Conservation (phyloP, 2,329 filamentous ascomycete species). For the Botryotinia convoluta region DNA sequence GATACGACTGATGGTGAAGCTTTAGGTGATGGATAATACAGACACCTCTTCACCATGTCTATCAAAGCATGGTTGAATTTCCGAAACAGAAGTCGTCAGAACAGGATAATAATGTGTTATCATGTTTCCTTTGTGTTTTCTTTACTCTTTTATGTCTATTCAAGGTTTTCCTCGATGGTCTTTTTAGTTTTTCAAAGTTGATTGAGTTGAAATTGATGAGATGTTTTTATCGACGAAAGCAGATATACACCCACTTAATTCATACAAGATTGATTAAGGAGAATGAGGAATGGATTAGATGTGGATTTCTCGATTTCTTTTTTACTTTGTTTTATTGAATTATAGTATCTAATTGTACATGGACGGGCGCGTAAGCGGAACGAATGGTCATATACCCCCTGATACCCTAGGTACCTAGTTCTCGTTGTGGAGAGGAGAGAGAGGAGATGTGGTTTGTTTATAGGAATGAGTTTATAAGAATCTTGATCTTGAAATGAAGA, state of each 20-base stretch:
- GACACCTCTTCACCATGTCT: not conserved
- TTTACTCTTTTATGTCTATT: slow-evolving; percentile 10
- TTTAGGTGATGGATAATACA: not conserved
- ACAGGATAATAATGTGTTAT: slow-evolving; percentile 16
- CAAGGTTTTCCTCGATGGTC: not conserved
- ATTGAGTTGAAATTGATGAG: not conserved
- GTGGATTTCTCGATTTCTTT: not conserved
- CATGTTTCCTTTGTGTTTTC: slow-evolving; percentile 16
- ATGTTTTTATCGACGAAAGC: not conserved
- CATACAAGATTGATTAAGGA: not conserved
- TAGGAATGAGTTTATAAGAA: slow-evolving; percentile 1
- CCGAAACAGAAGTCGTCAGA: not conserved
- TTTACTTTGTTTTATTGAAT: not conserved
- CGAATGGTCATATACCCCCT: slow-evolving; percentile 11
- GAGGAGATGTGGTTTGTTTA: not conserved
- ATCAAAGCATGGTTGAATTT: not conserved
- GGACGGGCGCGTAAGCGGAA: not conserved
- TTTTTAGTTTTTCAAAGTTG: not conserved
- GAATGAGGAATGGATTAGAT: not conserved
- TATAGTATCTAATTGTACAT: slow-evolving; percentile 2
- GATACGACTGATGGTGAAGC: slow-evolving; percentile 17
- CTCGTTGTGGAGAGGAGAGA: not conserved
- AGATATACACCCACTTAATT: not conserved
- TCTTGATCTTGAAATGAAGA: not conserved
- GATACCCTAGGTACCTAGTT: slow-evolving; percentile 11